Evolutionary conservation across 2,329 filamentous ascomycete species (phyloP).

Genomic region (Hypoxylon sp.): DNA sequence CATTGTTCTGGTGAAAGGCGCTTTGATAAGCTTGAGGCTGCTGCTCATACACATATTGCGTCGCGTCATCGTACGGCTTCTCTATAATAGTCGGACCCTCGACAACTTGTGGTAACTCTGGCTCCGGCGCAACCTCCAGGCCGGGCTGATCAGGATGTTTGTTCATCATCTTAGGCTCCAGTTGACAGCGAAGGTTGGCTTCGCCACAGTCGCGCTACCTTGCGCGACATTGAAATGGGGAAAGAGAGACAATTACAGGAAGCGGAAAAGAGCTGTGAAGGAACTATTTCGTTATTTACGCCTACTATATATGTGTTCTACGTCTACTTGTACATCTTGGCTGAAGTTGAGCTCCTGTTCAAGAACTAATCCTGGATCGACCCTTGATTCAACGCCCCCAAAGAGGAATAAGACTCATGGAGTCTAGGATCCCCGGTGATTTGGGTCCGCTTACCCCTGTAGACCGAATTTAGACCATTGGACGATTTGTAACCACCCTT

Average conservation of each 20-base stretch:
- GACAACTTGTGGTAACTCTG: slow-evolving; percentile 44
- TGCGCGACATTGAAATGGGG: slow-evolving; percentile 16
- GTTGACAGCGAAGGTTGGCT: slow-evolving; percentile 12
- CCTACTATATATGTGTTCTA: slow-evolving; percentile 6
- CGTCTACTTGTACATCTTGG: slow-evolving; percentile 4
- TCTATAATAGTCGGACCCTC: slow-evolving; percentile 39
- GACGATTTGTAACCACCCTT: slow-evolving; percentile 15
- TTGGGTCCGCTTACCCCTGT: slow-evolving; percentile 24
- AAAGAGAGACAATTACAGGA: slow-evolving; percentile 6
- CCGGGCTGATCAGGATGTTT: slow-evolving; percentile 38
- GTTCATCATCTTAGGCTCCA: slow-evolving; percentile 21
- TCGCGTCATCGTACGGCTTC: slow-evolving; percentile 35
- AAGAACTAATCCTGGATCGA: slow-evolving; percentile 4
- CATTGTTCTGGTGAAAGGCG: slow-evolving; percentile 18
- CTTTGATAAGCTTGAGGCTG: slow-evolving; percentile 19
- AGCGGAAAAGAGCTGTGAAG: slow-evolving; percentile 19
- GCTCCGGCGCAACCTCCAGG: slow-evolving; percentile 44
- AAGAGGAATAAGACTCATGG: slow-evolving; percentile 22
- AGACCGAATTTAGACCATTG: slow-evolving; percentile 23
- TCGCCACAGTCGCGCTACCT: slow-evolving; percentile 11
- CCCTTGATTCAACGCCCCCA: slow-evolving; percentile 15
- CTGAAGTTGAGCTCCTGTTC: slow-evolving; percentile 6
- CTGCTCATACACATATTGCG: slow-evolving; percentile 25
- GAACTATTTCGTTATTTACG: slow-evolving; percentile 12
- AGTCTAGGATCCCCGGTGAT: slow-evolving; percentile 1